Evolutionary conservation across 2,329 filamentous ascomycete genomes (phyloP), one percentile per base, ranked within the genome.

Genomic region (Fusarium sp.): DNA sequence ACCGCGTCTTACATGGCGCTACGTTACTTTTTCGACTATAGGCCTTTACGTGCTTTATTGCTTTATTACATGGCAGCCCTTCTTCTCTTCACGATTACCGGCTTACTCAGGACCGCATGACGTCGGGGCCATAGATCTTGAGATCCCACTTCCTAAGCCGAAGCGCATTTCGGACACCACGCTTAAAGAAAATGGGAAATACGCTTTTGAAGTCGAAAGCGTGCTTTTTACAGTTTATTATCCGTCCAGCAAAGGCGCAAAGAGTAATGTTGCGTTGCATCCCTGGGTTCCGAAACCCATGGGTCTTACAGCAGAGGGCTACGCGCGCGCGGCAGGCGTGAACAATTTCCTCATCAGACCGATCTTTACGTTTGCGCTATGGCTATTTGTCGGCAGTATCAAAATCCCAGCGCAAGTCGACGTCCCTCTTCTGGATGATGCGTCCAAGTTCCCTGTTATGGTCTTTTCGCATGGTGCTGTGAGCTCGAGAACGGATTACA

Each of bases 391-490:
- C 3, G 84, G 84, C 1, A 69, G 77, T 50, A 80, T 85, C 44
- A 79, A 75, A 43, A 85, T 86, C 46, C 84, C 84, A 1, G 84
- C 84, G 6, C 78, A 79, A 13, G 83, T 85, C 1, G 84, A 85
- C 51, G 81, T 78, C 0, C 83, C 84, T 0, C 70, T 86, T 1
- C 55, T 80, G 41, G 58, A 75, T 26, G 61, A 67, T 7, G 63
- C 63, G 16, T 60, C 73, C 3, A 71, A 75, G 52, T 79, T 83
- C 28, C 83, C 84, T 11, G 77, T 86, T 63, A 75, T 86, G 62
- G 75, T 86, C 68, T 85, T 87, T 71, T 85, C 84, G 7, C 85
- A 87, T 66, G 85, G 85, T 44, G 84, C 84, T 75, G 84, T 83
- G 25, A 83, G 81, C 43, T 84, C 82, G 1, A 76, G 84, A 23